Evolutionary conservation across 257 asterid genomes (phyloP), one percentile per base, ranked within the genome.

Genomic region (Capsicum chinense): DNA sequence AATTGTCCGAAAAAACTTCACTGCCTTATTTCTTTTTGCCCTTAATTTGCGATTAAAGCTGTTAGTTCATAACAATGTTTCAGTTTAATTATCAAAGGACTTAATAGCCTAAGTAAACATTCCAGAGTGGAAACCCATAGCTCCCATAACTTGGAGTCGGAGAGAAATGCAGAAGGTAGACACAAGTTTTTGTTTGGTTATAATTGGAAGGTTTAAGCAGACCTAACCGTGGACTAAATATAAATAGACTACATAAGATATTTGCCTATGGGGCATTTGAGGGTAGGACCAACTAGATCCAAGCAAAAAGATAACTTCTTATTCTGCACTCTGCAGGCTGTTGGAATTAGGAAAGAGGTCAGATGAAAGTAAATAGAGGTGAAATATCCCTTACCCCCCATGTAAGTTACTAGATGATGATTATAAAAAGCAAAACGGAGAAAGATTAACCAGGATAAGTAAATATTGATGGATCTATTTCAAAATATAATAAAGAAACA

Each of bases 211-310:
- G 63, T 52, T 76, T 76, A 76, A 76, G 48, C 52, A 76, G 63
- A 76, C 8, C 81, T 5, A 76, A 76, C 81, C 0, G 9, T 26
- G 4, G 47, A 52, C 17, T 47, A 71, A 74, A 74, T 74, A 50
- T 74, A 21, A 21, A 74, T 74, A 14, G 62, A 50, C 62, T 33
- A 21, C 62, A 21, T 54, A 74, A 76, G 81, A 76, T 50, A 33
- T 74, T 74, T 74, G 63, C 81, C 14, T 33, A 63, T 62, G 5
- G n/a, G 4, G 8, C 47, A 52, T 52, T 76, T 15, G 19, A 76
- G 21, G 21, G 26, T 52, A 76, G 60, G 81, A 76, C 47, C 63
- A 76, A 76, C 47, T 57, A 76, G 81, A 76, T 76, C 80, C 63
- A 52, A 50, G 39, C 8, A 76, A 76, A 39, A 54, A 52, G 63